Conservation (phyloP, 2,329 filamentous ascomycete species). For the Truncatella angustata region DNA sequence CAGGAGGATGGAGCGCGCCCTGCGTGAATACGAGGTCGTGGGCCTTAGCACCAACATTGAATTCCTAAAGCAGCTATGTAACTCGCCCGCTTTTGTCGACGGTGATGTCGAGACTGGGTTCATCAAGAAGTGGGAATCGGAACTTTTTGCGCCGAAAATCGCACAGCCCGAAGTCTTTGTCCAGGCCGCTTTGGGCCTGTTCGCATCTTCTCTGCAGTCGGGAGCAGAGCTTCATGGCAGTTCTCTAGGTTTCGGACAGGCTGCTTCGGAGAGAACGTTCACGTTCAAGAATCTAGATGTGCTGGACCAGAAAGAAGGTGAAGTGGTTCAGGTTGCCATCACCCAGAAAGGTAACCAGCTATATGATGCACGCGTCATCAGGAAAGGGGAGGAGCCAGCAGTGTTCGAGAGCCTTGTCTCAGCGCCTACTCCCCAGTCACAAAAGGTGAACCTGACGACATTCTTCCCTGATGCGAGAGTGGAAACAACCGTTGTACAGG, state of each 20-base stretch:
- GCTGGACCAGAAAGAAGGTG: constrained; percentile 61
- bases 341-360: constrained; percentile 46
- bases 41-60: constrained; percentile 95
- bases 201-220: constrained; percentile 44
- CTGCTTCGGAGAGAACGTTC: constrained; percentile 44
- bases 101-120: constrained; percentile 95
- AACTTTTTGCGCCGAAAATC: constrained; percentile 67
- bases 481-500: constrained; percentile 71
- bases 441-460: constrained; percentile 52
- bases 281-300: constrained; percentile 59
- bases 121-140: constrained; percentile 81
- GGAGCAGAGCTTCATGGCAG: constrained; percentile 42
- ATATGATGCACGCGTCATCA: constrained; percentile 45
- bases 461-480: constrained; percentile 83
- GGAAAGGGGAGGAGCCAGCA: constrained; percentile 37
- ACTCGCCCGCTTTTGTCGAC: constrained; percentile 75
- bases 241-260: constrained; percentile 54
- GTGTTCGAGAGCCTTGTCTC: constrained; percentile 46
- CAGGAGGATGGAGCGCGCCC: constrained; percentile 73
- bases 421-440: constrained; percentile 27
- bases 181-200: constrained; percentile 79
- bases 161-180: constrained; percentile 73
- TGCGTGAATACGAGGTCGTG: constrained; percentile 89
- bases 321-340: constrained; percentile 54
- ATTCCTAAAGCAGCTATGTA: constrained; percentile 86